Conservation (phyloP, 257 asterid species). For the Plantago elongata region DNA sequence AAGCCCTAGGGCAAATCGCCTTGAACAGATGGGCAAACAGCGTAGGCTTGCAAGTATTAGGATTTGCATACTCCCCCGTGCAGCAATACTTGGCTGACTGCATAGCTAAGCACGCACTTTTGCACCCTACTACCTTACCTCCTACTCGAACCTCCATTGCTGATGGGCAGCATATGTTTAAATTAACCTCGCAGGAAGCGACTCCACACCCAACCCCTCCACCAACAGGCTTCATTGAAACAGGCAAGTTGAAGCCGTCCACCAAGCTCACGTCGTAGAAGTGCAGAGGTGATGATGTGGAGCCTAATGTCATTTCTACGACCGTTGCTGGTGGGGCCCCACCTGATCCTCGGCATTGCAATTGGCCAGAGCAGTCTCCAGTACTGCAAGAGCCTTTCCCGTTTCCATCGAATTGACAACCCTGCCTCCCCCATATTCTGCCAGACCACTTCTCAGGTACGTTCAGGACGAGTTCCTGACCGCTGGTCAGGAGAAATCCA, state of each 20-base stretch:
- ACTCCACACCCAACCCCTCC: conserved; percentile 86
- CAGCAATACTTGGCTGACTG: conserved; percentile 85
- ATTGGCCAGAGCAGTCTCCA: conserved; percentile 69
- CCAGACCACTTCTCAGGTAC: conserved; percentile 89
- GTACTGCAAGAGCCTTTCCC: conserved; percentile 73
- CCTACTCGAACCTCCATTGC: conserved; percentile 71
- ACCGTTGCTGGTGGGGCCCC: conserved; percentile 91
- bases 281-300: conserved; percentile 63
- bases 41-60: conserved; percentile 68
- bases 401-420: conserved; percentile 42
- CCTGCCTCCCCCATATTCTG: conserved; percentile 79
- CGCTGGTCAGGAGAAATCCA: conserved; percentile 58
- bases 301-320: conserved; percentile 92
- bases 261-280: conserved; percentile 85
- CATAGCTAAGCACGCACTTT: conserved; percentile 90
- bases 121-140: conserved; percentile 74
- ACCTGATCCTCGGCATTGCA: conserved; percentile 63
- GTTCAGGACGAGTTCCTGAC: conserved; percentile 55
- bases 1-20: conserved; percentile 92
- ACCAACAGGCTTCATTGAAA: conserved; percentile 84
- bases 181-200: conserved; percentile 73
- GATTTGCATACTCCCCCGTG: conserved; percentile 69
- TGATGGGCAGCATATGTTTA: conserved; percentile 81
- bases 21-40: conserved; percentile 69
- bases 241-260: conserved; percentile 86